Base-by-base conservation (phyloP, 495 filamentous ascomycete genomes). In the Penicilliopsis zonata region DNA sequence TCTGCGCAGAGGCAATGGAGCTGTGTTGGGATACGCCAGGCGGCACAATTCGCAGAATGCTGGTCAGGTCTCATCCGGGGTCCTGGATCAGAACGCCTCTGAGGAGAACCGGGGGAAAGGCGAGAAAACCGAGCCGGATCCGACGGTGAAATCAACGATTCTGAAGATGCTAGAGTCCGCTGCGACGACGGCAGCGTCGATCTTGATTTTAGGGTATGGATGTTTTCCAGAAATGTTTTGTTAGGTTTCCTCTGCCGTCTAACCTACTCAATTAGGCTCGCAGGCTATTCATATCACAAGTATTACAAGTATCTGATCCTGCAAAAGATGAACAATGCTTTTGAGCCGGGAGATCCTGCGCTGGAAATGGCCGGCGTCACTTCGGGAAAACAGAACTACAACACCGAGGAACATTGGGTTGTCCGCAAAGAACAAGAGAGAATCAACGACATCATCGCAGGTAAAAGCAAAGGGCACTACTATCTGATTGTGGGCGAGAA, bases 401-500 rank as follows among this genome's bases (percentile, higher is more conserved):
- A 57, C 9, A 55, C 69, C 9, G 65, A 76, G n/a, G 70, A 78
- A 36, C 77, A 86, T 41, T 95, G 90, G 90, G 69, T 95, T 31
- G 37, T 69, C 20, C 70, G 86, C 10, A 73, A 80, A 19, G 86
- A 96, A 59, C 90, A 98, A 47, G 43, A 53, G 5, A 70, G 69
- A 30, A 80, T 95, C 34, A 81, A 95, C 48, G 52, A 46, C 2
- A 92, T 98, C 38, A 69, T 98, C 13, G 50, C 67, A 27, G 90
- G 88, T 2, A 41, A 58, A 1, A 58, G 67, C 5, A 52, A 53
- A 1, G 90, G 90, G 7, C 85, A 87, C 44, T 98, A 98, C 48
- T 83, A 86, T 58, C 60, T 98, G 0, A 63, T 98, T n/a, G 76
- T 96, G 30, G 90, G 90, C 13, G 90, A 98, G 47, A 94, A 96